Percentiles rank a stretch among this genome's conserved stretches.
phyloP scores from a whole-genome alignment of 257 asterid genomes.

The Capsicum baccatum region DNA sequence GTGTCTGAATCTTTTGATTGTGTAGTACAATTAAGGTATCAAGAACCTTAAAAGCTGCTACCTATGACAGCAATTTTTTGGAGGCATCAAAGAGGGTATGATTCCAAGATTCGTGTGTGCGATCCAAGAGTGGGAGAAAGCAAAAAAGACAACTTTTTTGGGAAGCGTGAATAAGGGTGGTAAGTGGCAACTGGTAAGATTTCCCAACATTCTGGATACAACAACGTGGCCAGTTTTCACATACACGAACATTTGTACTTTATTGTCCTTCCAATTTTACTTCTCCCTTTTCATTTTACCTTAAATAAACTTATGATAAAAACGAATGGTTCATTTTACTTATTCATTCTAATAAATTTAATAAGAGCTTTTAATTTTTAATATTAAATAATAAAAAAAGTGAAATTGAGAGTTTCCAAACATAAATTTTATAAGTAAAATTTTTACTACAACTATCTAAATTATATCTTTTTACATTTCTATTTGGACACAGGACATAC shows the following conservation, averaged over 20 bases:
- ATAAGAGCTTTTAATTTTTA: no score
- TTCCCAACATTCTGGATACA: neutral
- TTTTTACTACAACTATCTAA: no score
- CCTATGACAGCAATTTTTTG: neutral
- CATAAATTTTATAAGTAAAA: no score
- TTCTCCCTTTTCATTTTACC: no score
- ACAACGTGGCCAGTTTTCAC: neutral
- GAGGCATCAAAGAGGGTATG: conserved; percentile 8
- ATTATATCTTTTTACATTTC: no score
- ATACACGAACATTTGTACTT: neutral
- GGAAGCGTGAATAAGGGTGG: neutral
- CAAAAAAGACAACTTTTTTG: neutral
- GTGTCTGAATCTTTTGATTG: neutral
- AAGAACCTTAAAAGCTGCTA: neutral
- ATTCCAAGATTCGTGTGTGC: conserved; percentile 25
- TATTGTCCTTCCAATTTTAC: neutral
- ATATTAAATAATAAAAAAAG: no score
- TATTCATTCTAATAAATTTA: no score
- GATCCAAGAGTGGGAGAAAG: conserved; percentile 17
- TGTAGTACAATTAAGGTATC: neutral
- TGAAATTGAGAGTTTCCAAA: no score
- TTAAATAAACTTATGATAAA: no score
- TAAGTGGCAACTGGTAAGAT: neutral
- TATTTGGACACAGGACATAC: no score
- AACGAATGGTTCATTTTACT: no score